phyloP scores from a whole-genome alignment of 495 filamentous ascomycete genomes.

The Trichoderma gamsii region DNA sequence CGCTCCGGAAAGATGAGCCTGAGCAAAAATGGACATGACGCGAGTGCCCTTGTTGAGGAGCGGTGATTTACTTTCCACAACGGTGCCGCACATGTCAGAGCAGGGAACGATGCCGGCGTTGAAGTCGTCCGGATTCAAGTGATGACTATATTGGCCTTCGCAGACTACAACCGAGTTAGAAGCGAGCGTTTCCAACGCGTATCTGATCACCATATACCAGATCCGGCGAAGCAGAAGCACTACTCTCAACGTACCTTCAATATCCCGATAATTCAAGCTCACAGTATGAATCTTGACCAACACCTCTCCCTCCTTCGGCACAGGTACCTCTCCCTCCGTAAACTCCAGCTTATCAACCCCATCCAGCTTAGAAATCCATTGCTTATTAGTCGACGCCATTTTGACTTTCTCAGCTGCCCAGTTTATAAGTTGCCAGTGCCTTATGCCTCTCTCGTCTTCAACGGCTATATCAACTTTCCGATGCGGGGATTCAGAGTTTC shows the following conservation, averaged over 20 bases:
- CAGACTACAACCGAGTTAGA: constrained; percentile 31
- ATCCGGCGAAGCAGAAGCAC: neutral
- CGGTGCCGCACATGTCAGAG: constrained; percentile 40
- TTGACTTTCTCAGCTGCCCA: neutral
- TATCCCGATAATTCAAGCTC: constrained; percentile 55
- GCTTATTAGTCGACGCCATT: constrained; percentile 16
- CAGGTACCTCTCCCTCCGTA: constrained; percentile 36
- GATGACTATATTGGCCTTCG: constrained; percentile 53
- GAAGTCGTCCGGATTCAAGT: constrained; percentile 33
- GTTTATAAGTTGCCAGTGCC: neutral
- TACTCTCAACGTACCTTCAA: constrained; percentile 29
- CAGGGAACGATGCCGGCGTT: constrained; percentile 31
- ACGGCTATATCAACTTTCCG: neutral
- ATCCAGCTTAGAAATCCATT: constrained; percentile 20
- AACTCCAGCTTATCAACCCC: constrained; percentile 45
- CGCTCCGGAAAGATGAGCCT: constrained; percentile 37
- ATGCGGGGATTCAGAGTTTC: neutral
- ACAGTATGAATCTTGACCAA: constrained; percentile 51
- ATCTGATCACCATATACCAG: neutral
- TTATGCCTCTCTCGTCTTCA: neutral
- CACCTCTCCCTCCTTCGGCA: constrained; percentile 43
- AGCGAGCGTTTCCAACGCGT: neutral
- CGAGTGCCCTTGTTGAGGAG: constrained; percentile 29
- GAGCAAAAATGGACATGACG: constrained; percentile 39
- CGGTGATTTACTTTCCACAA: constrained; percentile 26